Percentiles rank a stretch among this genome's conserved stretches.
These are phyloP conservation scores for Globisporangium canariense DNA, from an alignment of 352 stramenopile species.

Conservation along the genomic window DNA sequence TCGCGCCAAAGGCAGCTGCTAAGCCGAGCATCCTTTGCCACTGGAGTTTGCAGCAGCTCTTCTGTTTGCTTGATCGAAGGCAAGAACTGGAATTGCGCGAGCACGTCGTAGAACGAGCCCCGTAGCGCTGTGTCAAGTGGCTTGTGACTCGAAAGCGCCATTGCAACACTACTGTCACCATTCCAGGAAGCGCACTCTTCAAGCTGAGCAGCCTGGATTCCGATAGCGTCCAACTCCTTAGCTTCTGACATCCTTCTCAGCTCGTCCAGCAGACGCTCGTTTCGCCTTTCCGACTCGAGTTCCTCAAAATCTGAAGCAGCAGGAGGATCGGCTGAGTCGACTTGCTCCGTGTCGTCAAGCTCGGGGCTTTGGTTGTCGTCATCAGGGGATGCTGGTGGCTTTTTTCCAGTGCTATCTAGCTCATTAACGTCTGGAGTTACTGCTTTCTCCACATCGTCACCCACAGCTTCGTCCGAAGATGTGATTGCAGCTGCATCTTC, in stretches of 20 bases:
- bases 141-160: constrained; percentile 15
- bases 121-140: constrained; percentile 22
- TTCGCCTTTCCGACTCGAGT: not conserved
- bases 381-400: not conserved
- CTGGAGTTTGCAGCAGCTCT: constrained; percentile 18
- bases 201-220: constrained; percentile 17
- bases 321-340: not conserved
- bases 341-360: not conserved
- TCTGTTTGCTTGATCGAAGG: constrained; percentile 8
- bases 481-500: not conserved
- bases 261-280: constrained; percentile 14
- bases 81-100: constrained; percentile 30
- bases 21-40: constrained; percentile 25
- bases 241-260: constrained; percentile 22
- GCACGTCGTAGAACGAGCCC: constrained; percentile 26
- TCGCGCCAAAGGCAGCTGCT: constrained; percentile 6
- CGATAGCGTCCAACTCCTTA: constrained; percentile 24
- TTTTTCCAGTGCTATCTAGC: not conserved
- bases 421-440: not conserved
- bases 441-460: not conserved
- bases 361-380: constrained; percentile 1
- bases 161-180: constrained; percentile 11
- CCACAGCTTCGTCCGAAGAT: not conserved
- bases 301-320: not conserved
- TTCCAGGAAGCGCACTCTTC: constrained; percentile 22